A percentile compares a stretch with the other conserved stretches of the same genome.
These are phyloP conservation scores for Odontarrhena argentea DNA, from an alignment of 345 rosid genomes.

Conservation along the genomic window DNA sequence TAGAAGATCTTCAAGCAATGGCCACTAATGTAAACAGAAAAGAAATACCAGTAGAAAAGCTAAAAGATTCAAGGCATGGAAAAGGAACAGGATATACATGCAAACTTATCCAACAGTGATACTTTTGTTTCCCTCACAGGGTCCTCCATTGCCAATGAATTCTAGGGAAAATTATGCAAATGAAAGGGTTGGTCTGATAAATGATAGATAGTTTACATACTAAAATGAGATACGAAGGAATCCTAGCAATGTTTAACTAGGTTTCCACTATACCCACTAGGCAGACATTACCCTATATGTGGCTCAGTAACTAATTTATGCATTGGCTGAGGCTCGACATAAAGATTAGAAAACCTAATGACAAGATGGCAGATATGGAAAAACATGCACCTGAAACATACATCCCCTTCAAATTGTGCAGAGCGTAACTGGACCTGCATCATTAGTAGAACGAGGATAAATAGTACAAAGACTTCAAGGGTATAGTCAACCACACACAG, in stretches of 20 bases:
- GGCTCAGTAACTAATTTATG: constrained; percentile 21
- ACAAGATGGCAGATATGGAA: constrained; percentile 29
- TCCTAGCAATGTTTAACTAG: neutral
- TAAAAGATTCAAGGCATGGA: constrained; percentile 10
- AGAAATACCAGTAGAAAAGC: neutral
- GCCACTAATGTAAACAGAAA: neutral
- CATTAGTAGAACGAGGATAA: constrained; percentile 18
- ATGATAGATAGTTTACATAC: constrained; percentile 12
- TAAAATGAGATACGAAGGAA: constrained; percentile 16
- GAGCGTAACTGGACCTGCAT: constrained; percentile 73
- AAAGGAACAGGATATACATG: constrained; percentile 8
- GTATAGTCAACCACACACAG: constrained; percentile 14
- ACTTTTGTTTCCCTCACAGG: constrained; percentile 19
- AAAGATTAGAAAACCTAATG: constrained; percentile 12
- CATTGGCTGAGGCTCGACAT: constrained; percentile 19
- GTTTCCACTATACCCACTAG: constrained; percentile 6
- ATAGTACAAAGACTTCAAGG: constrained; percentile 22
- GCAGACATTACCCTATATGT: constrained; percentile 19
- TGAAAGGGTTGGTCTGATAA: constrained; percentile 17
- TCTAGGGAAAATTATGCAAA: constrained; percentile 1
- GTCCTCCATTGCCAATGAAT: constrained; percentile 17
- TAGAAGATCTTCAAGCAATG: constrained; percentile 4
- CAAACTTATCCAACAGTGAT: constrained; percentile 28
- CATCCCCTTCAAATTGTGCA: constrained; percentile 80
- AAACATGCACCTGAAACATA: constrained; percentile 67